These are phyloP conservation scores for Microbotryum silenes-acaulis DNA, from an alignment of 1,284 basidiomycete species.

Conservation along the genomic window DNA sequence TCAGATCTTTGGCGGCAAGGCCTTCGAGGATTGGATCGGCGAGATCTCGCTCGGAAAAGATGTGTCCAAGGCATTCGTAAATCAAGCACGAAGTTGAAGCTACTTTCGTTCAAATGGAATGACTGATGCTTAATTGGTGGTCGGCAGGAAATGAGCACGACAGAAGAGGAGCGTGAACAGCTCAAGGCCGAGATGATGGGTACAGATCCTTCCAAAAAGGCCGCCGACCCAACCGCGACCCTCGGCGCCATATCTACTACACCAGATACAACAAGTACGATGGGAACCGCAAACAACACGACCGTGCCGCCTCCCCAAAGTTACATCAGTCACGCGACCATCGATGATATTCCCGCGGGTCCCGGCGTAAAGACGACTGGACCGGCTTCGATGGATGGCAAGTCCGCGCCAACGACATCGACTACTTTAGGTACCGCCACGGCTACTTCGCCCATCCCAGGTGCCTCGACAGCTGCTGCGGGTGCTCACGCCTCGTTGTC, in stretches of 20 bases:
- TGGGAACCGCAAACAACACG: neutral
- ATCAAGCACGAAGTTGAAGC: neutral
- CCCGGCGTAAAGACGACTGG: neutral
- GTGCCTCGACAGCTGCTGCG: neutral
- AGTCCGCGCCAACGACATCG: neutral
- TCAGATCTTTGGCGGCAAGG: slow-evolving; percentile 32
- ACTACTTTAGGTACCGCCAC: neutral
- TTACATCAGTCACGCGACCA: neutral
- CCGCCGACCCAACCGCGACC: neutral
- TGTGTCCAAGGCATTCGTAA: slow-evolving; percentile 25
- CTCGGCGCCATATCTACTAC: too few species aligned
- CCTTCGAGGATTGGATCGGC: slow-evolving; percentile 35
- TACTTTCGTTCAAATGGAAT: neutral
- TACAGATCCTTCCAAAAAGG: neutral
- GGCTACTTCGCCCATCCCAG: neutral
- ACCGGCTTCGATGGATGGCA: neutral
- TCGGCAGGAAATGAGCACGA: slow-evolving; percentile 10
- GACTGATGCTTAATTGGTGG: neutral
- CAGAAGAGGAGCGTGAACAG: slow-evolving; percentile 24
- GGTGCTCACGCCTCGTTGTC: slow-evolving; percentile 8
- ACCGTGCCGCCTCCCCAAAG: neutral
- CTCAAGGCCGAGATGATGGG: slow-evolving; percentile 10
- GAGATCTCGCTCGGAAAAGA: slow-evolving; percentile 33
- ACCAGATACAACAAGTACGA: neutral
- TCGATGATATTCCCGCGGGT: neutral